Percentiles rank a stretch among this genome's conserved stretches.
Evolutionary conservation across 176 grass and related monocot species (phyloP).

Genomic region (Chloris gayana): DNA sequence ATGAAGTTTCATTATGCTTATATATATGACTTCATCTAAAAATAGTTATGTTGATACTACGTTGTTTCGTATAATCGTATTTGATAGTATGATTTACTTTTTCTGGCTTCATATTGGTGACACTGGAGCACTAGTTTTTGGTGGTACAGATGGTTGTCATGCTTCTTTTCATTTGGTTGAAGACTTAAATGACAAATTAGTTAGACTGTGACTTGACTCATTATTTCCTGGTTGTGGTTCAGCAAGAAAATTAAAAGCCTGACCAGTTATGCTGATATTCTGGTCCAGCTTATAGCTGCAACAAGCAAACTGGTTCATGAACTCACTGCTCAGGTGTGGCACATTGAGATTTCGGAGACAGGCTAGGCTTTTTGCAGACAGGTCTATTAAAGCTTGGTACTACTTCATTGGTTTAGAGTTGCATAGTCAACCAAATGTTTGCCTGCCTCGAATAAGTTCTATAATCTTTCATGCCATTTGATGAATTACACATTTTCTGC

Average conservation of each 20-base stretch:
- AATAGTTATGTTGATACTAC: neutral
- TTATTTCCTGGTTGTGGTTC: slow-evolving; percentile 15
- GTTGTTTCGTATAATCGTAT: neutral
- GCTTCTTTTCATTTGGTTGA: slow-evolving; percentile 23
- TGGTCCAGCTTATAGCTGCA: slow-evolving; percentile 24
- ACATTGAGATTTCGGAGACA: slow-evolving; percentile 16
- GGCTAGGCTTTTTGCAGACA: slow-evolving; percentile 20
- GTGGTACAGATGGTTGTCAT: neutral
- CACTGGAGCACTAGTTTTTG: neutral
- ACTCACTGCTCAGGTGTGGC: neutral
- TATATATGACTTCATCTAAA: neutral
- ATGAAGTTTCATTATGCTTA: neutral
- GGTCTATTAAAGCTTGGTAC: neutral
- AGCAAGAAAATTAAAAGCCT: neutral
- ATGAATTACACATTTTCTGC: no score
- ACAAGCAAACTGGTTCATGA: slow-evolving; percentile 21
- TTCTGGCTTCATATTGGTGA: neutral
- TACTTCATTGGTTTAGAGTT: neutral
- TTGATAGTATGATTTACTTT: neutral
- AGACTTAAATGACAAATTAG: neutral
- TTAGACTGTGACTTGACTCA: slow-evolving; percentile 20
- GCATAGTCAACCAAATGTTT: neutral
- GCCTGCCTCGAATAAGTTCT: neutral
- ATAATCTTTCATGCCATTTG: neutral
- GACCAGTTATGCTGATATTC: neutral